Base-by-base conservation (phyloP, 495 filamentous ascomycete species). In the Lasiosphaeris hirsuta region DNA sequence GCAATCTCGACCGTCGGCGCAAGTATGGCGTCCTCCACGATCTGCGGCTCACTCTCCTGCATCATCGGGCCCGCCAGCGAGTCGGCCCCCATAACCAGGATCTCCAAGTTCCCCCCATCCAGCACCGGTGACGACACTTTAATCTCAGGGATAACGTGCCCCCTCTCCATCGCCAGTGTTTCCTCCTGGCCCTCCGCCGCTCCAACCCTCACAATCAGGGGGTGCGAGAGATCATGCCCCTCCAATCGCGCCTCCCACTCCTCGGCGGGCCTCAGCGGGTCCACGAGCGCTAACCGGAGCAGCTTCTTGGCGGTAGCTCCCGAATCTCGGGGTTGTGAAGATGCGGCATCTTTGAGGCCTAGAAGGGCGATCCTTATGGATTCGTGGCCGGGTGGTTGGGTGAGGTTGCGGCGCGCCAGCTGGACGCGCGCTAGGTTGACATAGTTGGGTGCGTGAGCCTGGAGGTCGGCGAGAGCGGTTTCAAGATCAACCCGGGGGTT, bases 401-500 rank as follows among this genome's bases (percentile, higher is more conserved):
- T 83, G 59, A 96, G 74, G 6, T 90, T 90, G 48, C 86, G 80
- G 66, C 91, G 69, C 14, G 91, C 93, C 61, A 97, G 79, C 64
- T 90, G 86, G 51, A 97, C 67, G 61, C 90, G 83, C 55, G 88
- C 87, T 17, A 88, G 76, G 70, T 90, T 89, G 56, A 92, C 80
- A 68, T 86, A 84, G 58, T 80, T 80, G 38, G 82, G 74, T 19
- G 86, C 83, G 40, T 82, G 71, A 56, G 80, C 78, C 59, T 88
- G 78, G 18, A 96, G 73, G 18, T 78, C 76, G 8, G 73, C 70
- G 15, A 95, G 74, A 10, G 84, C 80, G 42, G 78, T 71, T 61
- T 90, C 77, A 10, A 96, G 78, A 52, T 80, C 75, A 44, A 56
- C 61, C 56, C 79, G 75, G 51, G 78, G 66, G 38, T 63, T 48